Conservation (phyloP, 352 stramenopile species). For the Globisporangium cystogenes region DNA sequence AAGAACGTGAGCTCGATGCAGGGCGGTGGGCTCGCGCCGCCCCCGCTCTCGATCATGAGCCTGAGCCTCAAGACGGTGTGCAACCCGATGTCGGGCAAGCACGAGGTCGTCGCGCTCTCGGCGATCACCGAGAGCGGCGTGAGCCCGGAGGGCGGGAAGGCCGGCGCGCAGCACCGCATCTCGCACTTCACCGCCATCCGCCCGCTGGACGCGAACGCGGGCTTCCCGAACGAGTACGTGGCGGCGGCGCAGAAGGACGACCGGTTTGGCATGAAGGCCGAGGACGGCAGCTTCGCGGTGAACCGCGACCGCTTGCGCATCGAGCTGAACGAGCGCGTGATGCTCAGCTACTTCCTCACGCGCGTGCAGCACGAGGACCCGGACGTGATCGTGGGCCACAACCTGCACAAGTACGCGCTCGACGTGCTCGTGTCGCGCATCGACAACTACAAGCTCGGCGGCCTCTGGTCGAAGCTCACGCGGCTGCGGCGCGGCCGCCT, state of each 20-base stretch:
- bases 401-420: conserved; percentile 97
- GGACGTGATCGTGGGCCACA: conserved; percentile 98
- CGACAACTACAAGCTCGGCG: conserved; percentile 88
- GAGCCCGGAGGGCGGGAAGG: conserved; percentile 47
- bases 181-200: conserved; percentile 83
- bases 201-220: conserved; percentile 52
- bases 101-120: conserved; percentile 92
- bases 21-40: conserved; percentile 52
- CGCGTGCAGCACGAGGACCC: conserved; percentile 96
- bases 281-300: conserved; percentile 26
- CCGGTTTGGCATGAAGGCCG: conserved; percentile 47
- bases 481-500: conserved; percentile 71
- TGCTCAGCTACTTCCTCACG: conserved; percentile 85
- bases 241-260: conserved; percentile 45
- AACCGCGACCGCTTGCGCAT: conserved; percentile 55
- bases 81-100: conserved; percentile 94
- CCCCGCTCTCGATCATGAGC: conserved; percentile 94
- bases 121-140: conserved; percentile 73
- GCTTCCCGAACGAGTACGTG: conserved; percentile 58
- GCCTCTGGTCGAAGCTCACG: conserved; percentile 80
- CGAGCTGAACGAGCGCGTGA: conserved; percentile 79
- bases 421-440: conserved; percentile 96
- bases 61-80: conserved; percentile 98
- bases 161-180: conserved; percentile 32
- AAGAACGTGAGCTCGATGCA: conserved; percentile 88